Evolutionary conservation across 306 rosid genomes (phyloP).

Genomic region (Canavalia gladiata): DNA sequence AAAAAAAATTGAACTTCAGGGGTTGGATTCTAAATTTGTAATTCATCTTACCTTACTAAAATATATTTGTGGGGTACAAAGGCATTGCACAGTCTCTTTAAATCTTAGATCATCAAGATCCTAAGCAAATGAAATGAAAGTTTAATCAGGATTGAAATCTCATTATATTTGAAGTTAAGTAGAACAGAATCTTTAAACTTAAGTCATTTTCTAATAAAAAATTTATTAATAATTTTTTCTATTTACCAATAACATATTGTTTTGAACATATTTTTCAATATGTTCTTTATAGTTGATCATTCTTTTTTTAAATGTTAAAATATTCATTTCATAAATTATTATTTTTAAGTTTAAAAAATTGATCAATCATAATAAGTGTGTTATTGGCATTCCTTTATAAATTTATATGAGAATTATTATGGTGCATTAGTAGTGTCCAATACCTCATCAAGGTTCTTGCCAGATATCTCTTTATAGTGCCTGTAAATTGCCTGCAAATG

Average conservation of each 20-base stretch:
- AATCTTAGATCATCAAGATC: constrained; percentile 70
- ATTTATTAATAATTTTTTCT: no score
- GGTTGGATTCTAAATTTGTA: not conserved
- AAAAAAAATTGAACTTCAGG: not conserved
- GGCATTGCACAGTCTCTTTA: constrained; percentile 77
- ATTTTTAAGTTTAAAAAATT: no score
- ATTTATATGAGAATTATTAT: not conserved
- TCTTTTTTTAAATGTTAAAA: no score
- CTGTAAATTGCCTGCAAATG: constrained; percentile 68
- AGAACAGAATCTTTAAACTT: not conserved
- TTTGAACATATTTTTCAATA: no score
- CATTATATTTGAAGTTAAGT: not conserved
- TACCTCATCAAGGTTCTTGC: constrained; percentile 81
- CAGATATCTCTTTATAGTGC: constrained; percentile 71
- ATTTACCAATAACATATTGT: no score
- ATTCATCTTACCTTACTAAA: constrained; percentile 68
- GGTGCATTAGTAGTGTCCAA: not conserved
- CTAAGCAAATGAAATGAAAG: constrained; percentile 50
- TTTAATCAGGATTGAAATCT: constrained; percentile 16
- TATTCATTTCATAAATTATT: no score
- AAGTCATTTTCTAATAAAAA: no score
- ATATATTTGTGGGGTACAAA: constrained; percentile 71
- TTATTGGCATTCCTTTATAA: not conserved
- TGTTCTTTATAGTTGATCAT: no score
- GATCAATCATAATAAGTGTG: no score